Evolutionary conservation across 768 basidiomycete genomes (phyloP).

Genomic region (Podaxis sp.): DNA sequence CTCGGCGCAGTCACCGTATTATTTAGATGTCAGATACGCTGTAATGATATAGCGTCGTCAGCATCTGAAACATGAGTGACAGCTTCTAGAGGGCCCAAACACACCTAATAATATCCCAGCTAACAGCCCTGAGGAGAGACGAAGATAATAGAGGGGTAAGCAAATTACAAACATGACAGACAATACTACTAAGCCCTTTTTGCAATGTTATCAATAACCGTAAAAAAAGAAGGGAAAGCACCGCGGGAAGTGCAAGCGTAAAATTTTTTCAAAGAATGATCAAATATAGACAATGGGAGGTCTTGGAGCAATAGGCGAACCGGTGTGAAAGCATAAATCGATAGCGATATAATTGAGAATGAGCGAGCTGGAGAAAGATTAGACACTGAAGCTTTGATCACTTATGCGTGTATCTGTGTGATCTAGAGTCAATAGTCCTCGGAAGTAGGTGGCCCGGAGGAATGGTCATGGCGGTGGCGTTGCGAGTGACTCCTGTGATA

Average conservation of each 20-base stretch:
- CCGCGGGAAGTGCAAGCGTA: neutral
- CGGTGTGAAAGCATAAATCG: constrained; percentile 10
- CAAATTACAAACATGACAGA: constrained; percentile 1
- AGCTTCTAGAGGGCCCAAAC: neutral
- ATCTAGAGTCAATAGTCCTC: neutral
- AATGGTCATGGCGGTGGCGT: neutral
- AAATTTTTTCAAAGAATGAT: neutral
- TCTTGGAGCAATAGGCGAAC: neutral
- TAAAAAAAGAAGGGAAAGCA: neutral
- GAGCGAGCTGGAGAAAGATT: neutral
- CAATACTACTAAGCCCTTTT: constrained; percentile 8
- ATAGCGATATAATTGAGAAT: neutral
- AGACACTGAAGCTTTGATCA: neutral
- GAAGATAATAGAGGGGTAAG: neutral
- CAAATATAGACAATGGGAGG: neutral
- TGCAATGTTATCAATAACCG: constrained; percentile 5
- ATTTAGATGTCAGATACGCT: constrained; percentile 1
- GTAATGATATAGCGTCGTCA: neutral
- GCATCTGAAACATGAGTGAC: neutral
- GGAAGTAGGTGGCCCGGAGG: neutral
- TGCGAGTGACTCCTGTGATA: neutral
- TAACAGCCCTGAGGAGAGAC: neutral
- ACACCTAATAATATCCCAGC: constrained; percentile 4
- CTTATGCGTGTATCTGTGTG: neutral
- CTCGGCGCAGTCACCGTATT: neutral